Evolutionary conservation across 2,329 filamentous ascomycete genomes (phyloP), one percentile per base, ranked within the genome.

Genomic region (Exophiala spinifera): DNA sequence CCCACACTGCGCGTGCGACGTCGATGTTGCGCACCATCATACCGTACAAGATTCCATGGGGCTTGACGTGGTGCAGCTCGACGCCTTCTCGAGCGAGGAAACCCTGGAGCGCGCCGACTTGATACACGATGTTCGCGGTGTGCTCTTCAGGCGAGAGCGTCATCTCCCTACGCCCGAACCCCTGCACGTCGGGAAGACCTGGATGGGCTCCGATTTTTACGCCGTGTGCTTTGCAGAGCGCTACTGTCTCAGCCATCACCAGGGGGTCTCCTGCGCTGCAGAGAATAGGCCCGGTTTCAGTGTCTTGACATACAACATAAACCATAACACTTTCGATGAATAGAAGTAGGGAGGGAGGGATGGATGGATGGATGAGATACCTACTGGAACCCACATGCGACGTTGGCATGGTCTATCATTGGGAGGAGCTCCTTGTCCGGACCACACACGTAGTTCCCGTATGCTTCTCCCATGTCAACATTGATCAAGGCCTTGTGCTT

Each of bases 131-230:
- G 57, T 79, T 76, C 4, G 80, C 79, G 1, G 78, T 79, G 54
- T 81, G 71, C 60, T 84, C 81, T n/a, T 79, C 78, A 1, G 78
- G 73, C 1, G 73, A 70, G 60, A 86, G 72, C 36, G 79, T 78
- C 67, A 86, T 85, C 55, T 81, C 77, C 19, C 83, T 75, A 1
- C 83, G 73, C 1, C 83, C 83, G 61, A 86, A 86, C 6, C 83
- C 83, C 67, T 83, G 77, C n/a, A 84, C 73, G 64, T 86, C 83
- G 13, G 80, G 82, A 0, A 85, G 71, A 1, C 82, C 82, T 0
- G 83, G 83, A 60, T 87, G 83, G 0, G 84, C 84, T 4, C 83
- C 83, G 3, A 80, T 69, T 42, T 72, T 73, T 51, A 86, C 76
- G 52, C 73, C 73, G 67, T 83, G 76, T 25, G 73, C 64, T 66